Evolutionary conservation across 1,139 yeast species (phyloP).

Genomic region (Geotrichum macrosporum): DNA sequence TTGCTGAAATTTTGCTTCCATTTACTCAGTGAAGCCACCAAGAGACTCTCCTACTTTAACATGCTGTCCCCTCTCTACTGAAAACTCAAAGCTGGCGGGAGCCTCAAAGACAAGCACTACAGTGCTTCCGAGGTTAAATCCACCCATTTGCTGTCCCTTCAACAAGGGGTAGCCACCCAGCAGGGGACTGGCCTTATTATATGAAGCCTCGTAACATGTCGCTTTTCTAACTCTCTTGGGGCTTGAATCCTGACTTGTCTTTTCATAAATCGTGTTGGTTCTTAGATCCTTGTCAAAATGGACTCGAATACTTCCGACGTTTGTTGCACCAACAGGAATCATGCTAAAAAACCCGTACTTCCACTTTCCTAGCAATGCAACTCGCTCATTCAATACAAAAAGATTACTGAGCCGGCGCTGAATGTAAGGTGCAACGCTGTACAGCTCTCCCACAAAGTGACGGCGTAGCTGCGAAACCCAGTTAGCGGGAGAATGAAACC

Average conservation of each 20-base stretch:
- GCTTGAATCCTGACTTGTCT: conserved; percentile 11
- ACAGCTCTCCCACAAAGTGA: conserved; percentile 92
- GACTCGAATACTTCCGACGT: conserved; percentile 89
- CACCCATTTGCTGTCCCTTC: conserved; percentile 96
- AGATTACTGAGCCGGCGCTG: conserved; percentile 81
- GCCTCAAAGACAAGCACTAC: conserved; percentile 96
- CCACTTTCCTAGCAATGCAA: conserved; percentile 93
- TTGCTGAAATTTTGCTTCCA: no score
- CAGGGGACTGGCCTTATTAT: conserved; percentile 67
- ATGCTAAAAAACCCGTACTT: conserved; percentile 93
- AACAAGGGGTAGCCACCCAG: conserved; percentile 83
- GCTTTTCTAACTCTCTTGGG: conserved; percentile 50
- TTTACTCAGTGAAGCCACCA: conserved; percentile 42
- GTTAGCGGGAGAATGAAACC: conserved; percentile 91
- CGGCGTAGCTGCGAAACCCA: conserved; percentile 95
- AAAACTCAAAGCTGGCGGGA: conserved; percentile 67
- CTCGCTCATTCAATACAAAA: conserved; percentile 90
- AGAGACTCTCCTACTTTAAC: conserved; percentile 82
- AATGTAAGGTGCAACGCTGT: conserved; percentile 94
- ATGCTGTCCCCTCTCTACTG: conserved; percentile 65
- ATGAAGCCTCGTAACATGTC: conserved; percentile 92
- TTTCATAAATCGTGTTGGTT: conserved; percentile 70
- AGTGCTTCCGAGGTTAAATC: conserved; percentile 91
- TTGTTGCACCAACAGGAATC: conserved; percentile 99
- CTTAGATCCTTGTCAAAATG: conserved; percentile 87